Conservation (phyloP, 345 rosid genomes). For the Populus tremula region DNA sequence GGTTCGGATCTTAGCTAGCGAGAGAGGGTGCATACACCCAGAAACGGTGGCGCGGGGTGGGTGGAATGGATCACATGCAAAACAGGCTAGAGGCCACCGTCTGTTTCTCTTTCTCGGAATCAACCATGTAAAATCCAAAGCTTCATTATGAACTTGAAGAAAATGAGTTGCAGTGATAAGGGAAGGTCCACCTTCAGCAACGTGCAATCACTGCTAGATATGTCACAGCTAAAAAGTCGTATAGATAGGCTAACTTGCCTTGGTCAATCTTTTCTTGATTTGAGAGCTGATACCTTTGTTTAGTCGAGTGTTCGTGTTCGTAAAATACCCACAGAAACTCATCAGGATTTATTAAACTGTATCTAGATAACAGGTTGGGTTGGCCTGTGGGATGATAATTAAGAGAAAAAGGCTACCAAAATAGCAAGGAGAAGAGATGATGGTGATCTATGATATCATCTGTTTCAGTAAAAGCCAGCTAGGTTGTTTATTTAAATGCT, state of each 20-base stretch:
- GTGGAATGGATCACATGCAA: not conserved
- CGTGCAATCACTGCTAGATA: not conserved
- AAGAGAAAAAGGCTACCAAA: not conserved
- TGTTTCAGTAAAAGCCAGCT: not conserved
- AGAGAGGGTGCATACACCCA: not conserved
- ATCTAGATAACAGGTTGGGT: not conserved
- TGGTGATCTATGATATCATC: not conserved
- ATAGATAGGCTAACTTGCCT: not conserved
- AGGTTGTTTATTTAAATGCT: not conserved
- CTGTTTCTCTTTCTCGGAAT: not conserved
- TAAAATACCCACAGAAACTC: not conserved
- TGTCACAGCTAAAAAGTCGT: not conserved
- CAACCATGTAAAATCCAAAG: not conserved
- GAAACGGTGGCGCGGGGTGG: not conserved
- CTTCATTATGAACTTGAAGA: not conserved
- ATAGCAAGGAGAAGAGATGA: not conserved
- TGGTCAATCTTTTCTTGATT: not conserved
- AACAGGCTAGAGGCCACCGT: not conserved
- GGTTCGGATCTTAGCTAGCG: not conserved
- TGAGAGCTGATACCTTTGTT: not conserved
- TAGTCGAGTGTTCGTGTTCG: not conserved
- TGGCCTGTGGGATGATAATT: not conserved
- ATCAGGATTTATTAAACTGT: not conserved
- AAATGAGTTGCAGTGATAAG: not conserved
- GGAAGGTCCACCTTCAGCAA: conserved; percentile 1